A percentile compares a stretch with the other conserved stretches of the same genome.
Conservation (phyloP, 108 stramenopile genomes). For the Discostella stelligeroides region DNA sequence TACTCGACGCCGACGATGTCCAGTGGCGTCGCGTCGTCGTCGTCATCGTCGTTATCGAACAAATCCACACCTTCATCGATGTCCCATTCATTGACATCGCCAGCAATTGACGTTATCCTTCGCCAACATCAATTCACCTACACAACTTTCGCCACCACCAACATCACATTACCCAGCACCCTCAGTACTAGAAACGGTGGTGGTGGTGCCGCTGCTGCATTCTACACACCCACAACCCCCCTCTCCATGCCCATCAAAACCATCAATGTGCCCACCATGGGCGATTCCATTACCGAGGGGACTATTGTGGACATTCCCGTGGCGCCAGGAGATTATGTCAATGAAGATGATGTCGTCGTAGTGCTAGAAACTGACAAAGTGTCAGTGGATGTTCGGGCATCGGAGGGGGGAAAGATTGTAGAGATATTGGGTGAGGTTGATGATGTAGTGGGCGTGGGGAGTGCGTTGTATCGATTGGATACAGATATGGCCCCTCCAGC, state of each 20-base stretch:
- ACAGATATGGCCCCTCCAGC: conserved; percentile 77
- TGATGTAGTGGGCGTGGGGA: conserved; percentile 96
- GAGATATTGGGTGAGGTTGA: conserved; percentile 93
- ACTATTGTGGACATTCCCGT: conserved; percentile 95
- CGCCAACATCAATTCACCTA: not conserved
- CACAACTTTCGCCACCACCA: not conserved
- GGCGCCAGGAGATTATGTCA: conserved; percentile 81
- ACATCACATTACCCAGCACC: too few species aligned
- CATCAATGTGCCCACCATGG: conserved; percentile 86
- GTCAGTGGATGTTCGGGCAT: conserved; percentile 87
- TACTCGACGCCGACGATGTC: not conserved
- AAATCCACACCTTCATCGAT: not conserved
- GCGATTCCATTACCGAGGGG: conserved; percentile 98
- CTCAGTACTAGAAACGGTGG: not conserved
- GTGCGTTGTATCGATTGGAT: conserved; percentile 87
- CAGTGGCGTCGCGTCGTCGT: conserved; percentile 3
- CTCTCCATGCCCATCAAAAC: conserved; percentile 71
- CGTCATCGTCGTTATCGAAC: not conserved
- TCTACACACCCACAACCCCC: not conserved
- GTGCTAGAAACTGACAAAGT: conserved; percentile 99
- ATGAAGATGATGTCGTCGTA: conserved; percentile 82
- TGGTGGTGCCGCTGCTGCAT: not conserved
- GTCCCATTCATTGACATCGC: not conserved
- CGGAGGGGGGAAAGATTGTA: conserved; percentile 81
- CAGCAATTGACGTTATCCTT: not conserved